Base-by-base conservation (phyloP, 148 eudicot species). In the Rhododendron henanense region DNA sequence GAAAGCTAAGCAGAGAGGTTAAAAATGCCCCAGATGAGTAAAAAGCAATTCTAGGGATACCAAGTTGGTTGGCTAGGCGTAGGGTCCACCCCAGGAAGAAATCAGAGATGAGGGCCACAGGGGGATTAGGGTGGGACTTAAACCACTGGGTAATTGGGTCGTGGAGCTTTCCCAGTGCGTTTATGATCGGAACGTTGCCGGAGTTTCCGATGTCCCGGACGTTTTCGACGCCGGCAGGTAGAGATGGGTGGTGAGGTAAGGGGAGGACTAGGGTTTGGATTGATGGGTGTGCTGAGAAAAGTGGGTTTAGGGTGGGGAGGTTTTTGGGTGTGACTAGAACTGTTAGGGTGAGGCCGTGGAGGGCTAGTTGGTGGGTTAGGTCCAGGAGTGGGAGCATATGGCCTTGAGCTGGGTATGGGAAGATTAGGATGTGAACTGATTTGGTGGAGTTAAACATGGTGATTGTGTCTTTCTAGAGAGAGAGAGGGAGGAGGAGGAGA, bases 361-460 rank as follows among this genome's bases (percentile, higher is more conserved):
- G 88, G n/a, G 91, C 85, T 84, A 95, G 86, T 79, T 91, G 92
- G 86, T 90, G 91, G 39, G 94, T 87, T 1, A 93, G 84, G 88
- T 95, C 96, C 3, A 93, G 91, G 55, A 92, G 87, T 1, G 93
- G 81, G 2, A 94, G 90, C 90, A 92, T 91, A 89, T 95, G 96
- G 61, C 98, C 96, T 90, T 93, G 98, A 0, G 96, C 96, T 51
- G 98, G 96, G 87, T 83, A 93, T 44, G 98, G 98, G 82, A 95
- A 84, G 13, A 92, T 87, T 2, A 95, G 73, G 16, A 93, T 77
- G 84, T 95, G 95, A 69, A 73, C 61, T 51, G 67, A 3, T 44
- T 77, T n/a, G 51, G 13, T 41, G 80, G 80, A 41, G 25, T 21
- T 77, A 1, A 7, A 3, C 80, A 69, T 69, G 75, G 75, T 10